Evolutionary conservation across 2,329 filamentous ascomycete genomes (phyloP).

Genomic region (Fusarium staphyleae): DNA sequence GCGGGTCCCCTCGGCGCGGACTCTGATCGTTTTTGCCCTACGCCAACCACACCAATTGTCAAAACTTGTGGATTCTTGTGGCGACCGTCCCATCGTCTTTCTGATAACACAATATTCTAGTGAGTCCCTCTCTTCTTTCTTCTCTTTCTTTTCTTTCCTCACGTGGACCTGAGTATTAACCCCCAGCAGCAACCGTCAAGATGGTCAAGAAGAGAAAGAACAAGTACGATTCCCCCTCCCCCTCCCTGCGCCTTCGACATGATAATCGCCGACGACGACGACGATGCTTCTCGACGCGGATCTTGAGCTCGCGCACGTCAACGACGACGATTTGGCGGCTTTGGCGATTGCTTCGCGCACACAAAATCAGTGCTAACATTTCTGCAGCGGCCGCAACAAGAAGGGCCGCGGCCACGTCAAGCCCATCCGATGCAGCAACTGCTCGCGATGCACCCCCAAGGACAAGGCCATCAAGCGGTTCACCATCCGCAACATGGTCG

Average conservation of each 20-base stretch:
- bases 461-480: constrained; percentile 99
- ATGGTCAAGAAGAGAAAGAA: constrained; percentile 78
- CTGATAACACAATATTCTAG: constrained; percentile 44
- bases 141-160: constrained; percentile 33
- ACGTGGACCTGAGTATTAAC: constrained; percentile 47
- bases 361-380: constrained; percentile 25
- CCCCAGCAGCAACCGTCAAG: constrained; percentile 61
- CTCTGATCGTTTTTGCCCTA: constrained; percentile 31
- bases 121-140: constrained; percentile 38
- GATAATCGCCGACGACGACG: constrained; percentile 15
- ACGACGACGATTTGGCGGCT: constrained; percentile 19
- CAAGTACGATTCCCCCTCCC: constrained; percentile 58
- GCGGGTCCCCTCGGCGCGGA: background rate
- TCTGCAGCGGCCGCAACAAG: constrained; percentile 93
- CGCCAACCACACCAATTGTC: constrained; percentile 10
- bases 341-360: background rate
- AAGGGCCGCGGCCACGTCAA: constrained; percentile 99
- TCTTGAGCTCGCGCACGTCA: constrained; percentile 14
- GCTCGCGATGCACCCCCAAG: constrained; percentile 90
- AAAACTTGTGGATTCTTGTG: constrained; percentile 27
- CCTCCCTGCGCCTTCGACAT: constrained; percentile 18
- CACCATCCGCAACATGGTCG: constrained; percentile 99
- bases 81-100: constrained; percentile 37
- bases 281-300: constrained; percentile 26
- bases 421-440: constrained; percentile 85